Percentiles rank a stretch among this genome's conserved stretches.
phyloP scores from a whole-genome alignment of 202 grass and related monocot genomes.

The Zizania palustris region DNA sequence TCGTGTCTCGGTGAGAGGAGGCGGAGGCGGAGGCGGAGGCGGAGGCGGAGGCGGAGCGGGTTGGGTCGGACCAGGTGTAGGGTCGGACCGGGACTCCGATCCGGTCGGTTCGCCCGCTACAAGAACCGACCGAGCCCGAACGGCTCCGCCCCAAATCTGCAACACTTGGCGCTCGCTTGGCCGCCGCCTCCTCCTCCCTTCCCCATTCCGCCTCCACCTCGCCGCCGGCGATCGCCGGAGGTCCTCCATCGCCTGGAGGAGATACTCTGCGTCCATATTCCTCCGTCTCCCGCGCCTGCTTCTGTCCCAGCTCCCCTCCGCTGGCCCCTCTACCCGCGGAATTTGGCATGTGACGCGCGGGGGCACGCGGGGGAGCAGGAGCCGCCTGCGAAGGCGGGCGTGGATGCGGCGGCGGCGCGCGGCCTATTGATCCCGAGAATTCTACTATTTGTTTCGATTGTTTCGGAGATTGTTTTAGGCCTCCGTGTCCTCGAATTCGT shows the following conservation, averaged over 20 bases:
- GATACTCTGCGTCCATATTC: background rate
- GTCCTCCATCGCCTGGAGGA: background rate
- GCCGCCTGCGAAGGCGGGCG: conserved; percentile 22
- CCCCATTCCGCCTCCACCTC: conserved; percentile 1
- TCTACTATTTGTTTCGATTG: background rate
- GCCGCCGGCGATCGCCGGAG: conserved; percentile 51
- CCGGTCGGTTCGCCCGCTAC: conserved; percentile 32
- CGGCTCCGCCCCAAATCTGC: conserved; percentile 46
- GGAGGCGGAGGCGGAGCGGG: background rate
- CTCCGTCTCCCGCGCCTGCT: background rate
- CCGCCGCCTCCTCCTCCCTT: conserved; percentile 16
- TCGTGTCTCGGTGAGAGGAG: background rate
- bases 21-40: too few species aligned
- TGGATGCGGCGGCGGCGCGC: conserved; percentile 2
- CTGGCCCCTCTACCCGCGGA: background rate
- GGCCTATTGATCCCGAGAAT: conserved; percentile 15
- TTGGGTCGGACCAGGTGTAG: conserved; percentile 6
- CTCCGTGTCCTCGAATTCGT: conserved; percentile 20
- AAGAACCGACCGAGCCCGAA: conserved; percentile 39
- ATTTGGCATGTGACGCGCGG: conserved; percentile 54
- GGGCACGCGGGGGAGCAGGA: conserved; percentile 20
- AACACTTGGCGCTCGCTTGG: conserved; percentile 63
- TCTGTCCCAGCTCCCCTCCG: background rate
- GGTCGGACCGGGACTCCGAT: background rate
- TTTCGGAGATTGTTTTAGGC: background rate